Evolutionary conservation across 164 flowering plant species (phyloP), one percentile per base, ranked within the genome.

Genomic region (Platanus orientalis): DNA sequence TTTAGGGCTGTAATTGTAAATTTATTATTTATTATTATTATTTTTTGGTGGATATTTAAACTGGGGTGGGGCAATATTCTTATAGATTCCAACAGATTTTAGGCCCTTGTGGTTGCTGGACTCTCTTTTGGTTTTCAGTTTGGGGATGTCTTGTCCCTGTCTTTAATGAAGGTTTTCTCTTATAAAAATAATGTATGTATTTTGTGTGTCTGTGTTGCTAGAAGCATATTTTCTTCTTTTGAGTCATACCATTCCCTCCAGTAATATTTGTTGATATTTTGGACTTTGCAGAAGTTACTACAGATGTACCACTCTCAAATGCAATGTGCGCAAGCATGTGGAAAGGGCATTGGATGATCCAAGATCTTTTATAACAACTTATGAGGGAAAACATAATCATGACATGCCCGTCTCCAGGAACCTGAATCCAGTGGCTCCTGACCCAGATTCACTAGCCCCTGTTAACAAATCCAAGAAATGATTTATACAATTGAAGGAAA

Each of bases 371-470:
- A 78, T 94, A 65, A 86, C 98, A 36, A 94, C 97, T 16, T 94
- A 90, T 42, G 97, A 91, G 60, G 97, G 98, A 21, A 86, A 80
- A 60, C 98, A 90, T 59, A 91, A 86, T 76, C 98, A 94, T 67
- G 90, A 77, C 20, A 81, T 83, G 89, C 92, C 96, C 23, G 61
- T 64, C 27, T 20, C 62, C 39, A 77, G 67, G 72, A 76, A 29
- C 59, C 45, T 76, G 30, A 75, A 72, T 70, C 50, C 75, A 29
- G 78, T 47, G 36, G 70, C 74, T 27, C 70, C 82, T 30, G 83
- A 79, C 56, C 67, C 76, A 17, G 83, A 71, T 52, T 69, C 77
- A 42, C 61, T 44, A 14, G 49, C 75, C 49, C 56, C 71, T 19
- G 21, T 52, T 47, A 52, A 62, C 42, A 78, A 73, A 60, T 47